A percentile compares a stretch with the other conserved stretches of the same genome.
These are phyloP conservation scores for Salix udensis DNA, from an alignment of 345 rosid species.

Conservation along the genomic window DNA sequence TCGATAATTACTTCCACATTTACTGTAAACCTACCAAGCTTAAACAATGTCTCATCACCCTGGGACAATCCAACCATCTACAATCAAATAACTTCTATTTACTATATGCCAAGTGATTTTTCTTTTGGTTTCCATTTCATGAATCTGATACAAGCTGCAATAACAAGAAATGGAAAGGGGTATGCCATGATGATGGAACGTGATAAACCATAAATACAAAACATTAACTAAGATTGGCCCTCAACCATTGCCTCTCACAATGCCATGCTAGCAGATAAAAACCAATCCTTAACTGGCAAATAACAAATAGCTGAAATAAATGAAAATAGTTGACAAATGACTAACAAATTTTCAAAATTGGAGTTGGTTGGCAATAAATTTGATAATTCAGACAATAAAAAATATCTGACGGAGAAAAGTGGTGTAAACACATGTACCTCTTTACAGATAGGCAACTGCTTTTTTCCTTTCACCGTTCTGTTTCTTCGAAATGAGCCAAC, in stretches of 20 bases:
- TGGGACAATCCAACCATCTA: not conserved
- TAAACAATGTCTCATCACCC: not conserved
- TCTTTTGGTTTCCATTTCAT: not conserved
- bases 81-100: not conserved
- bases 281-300: not conserved
- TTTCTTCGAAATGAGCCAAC: constrained; percentile 80
- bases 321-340: not conserved
- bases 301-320: not conserved
- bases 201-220: not conserved
- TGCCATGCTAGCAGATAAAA: not conserved
- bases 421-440: constrained; percentile 45
- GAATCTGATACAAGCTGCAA: not conserved
- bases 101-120: not conserved
- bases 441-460: constrained; percentile 61
- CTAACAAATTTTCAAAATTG: not conserved
- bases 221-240: not conserved
- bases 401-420: not conserved
- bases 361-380: not conserved
- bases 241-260: not conserved
- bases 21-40: not conserved
- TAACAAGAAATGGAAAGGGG: not conserved
- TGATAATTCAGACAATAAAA: not conserved
- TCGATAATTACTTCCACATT: not conserved
- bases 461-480: constrained; percentile 73
- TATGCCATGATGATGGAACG: not conserved